These are phyloP conservation scores for Populus deltoides DNA, from an alignment of 345 rosid species.

Conservation along the genomic window DNA sequence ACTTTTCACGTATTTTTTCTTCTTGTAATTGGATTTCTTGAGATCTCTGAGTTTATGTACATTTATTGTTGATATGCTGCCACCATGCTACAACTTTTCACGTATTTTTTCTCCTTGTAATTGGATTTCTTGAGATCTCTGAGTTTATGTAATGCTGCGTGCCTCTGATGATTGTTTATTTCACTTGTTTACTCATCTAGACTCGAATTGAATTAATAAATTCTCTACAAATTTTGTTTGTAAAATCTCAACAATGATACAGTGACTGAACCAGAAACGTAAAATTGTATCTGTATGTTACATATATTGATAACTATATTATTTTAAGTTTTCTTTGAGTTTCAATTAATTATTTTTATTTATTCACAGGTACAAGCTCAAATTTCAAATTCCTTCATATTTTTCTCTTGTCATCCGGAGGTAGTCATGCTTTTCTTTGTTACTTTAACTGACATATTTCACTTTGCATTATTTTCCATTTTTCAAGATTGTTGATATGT, in stretches of 20 bases:
- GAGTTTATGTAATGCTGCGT: neutral
- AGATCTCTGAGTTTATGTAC: neutral
- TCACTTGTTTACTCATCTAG: neutral
- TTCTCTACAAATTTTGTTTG: neutral
- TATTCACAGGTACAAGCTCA: slow-evolving; percentile 86
- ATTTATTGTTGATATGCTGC: too few species aligned
- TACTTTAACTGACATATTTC: neutral
- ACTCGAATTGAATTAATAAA: neutral
- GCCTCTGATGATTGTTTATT: neutral
- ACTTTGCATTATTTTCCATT: too few species aligned
- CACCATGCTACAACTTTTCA: too few species aligned
- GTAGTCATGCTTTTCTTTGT: slow-evolving; percentile 33
- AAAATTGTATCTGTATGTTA: neutral
- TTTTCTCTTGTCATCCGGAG: slow-evolving; percentile 93
- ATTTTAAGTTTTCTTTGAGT: neutral
- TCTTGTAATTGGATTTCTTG: too few species aligned
- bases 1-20: too few species aligned
- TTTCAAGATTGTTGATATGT: neutral
- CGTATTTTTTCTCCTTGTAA: too few species aligned
- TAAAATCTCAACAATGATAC: neutral
- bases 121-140: too few species aligned
- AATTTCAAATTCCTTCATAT: slow-evolving; percentile 87
- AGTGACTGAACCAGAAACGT: neutral
- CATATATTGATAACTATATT: neutral
- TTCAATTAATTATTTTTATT: slow-evolving; percentile 8